These are phyloP conservation scores for Trifolium subterraneum DNA, from an alignment of 306 rosid genomes.

Conservation along the genomic window DNA sequence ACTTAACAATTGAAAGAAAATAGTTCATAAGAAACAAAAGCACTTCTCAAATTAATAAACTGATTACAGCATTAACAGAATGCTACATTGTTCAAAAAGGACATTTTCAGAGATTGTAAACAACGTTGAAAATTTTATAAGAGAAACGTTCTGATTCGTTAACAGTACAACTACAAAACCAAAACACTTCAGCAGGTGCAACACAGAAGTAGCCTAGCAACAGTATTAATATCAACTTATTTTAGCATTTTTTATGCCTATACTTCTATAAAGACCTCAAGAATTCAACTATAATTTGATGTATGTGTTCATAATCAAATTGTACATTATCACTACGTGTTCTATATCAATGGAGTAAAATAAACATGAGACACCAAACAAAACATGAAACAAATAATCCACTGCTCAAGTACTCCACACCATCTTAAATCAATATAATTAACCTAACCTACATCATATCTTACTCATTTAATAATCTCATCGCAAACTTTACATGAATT, in stretches of 20 bases:
- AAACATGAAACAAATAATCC: constrained; percentile 29
- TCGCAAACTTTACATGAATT: constrained; percentile 4
- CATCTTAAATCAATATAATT: constrained; percentile 11
- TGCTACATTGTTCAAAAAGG: constrained; percentile 12
- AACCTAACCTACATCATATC: constrained; percentile 24
- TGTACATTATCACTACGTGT: constrained; percentile 3
- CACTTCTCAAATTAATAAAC: constrained; percentile 15
- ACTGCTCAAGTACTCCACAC: constrained; percentile 18
- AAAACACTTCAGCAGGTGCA: constrained; percentile 23
- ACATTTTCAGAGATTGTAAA: constrained; percentile 5
- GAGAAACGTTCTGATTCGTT: not conserved
- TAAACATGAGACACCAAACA: constrained; percentile 7
- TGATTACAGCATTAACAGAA: constrained; percentile 33
- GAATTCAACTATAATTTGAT: constrained; percentile 12
- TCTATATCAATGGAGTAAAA: constrained; percentile 1
- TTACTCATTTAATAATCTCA: constrained; percentile 31
- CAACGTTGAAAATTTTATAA: not conserved
- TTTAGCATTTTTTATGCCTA: constrained; percentile 11
- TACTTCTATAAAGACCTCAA: constrained; percentile 13
- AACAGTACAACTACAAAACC: constrained; percentile 27
- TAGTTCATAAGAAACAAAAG: constrained; percentile 5
- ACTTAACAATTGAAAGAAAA: constrained; percentile 6
- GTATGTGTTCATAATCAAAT: constrained; percentile 7
- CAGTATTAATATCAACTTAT: constrained; percentile 29
- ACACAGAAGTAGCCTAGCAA: constrained; percentile 1